Conservation (phyloP, 257 asterid genomes). For the Mentha longifolia region DNA sequence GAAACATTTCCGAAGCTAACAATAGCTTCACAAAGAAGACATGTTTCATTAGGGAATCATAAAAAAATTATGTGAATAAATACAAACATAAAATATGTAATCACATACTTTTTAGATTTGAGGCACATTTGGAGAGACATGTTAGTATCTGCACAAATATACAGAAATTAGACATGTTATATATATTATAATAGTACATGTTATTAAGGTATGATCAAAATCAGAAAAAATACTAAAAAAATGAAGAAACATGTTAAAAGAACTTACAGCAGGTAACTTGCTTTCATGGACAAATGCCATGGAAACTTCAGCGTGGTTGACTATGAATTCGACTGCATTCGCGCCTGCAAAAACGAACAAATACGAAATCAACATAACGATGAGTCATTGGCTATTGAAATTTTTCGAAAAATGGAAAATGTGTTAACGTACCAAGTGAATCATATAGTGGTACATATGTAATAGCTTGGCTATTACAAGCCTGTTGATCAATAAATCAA, state of each 20-base stretch:
- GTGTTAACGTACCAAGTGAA: conserved; percentile 65
- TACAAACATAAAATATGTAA: not conserved
- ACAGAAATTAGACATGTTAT: conserved; percentile 2
- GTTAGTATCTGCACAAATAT: conserved; percentile 69
- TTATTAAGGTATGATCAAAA: not conserved
- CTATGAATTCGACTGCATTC: conserved; percentile 91
- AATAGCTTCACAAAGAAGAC: conserved; percentile 57
- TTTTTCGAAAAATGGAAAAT: not conserved
- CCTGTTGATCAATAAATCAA: conserved; percentile 52
- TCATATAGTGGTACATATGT: conserved; percentile 89
- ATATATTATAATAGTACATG: no score
- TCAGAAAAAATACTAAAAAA: not conserved
- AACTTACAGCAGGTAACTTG: conserved; percentile 68
- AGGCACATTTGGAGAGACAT: conserved; percentile 65
- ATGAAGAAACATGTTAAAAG: conserved; percentile 9
- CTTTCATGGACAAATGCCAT: conserved; percentile 75
- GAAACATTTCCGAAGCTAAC: conserved; percentile 78
- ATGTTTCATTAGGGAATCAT: conserved; percentile 13
- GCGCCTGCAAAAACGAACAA: conserved; percentile 54
- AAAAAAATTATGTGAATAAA: not conserved
- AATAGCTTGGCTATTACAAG: conserved; percentile 80
- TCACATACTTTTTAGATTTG: conserved; percentile 76
- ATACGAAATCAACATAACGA: not conserved
- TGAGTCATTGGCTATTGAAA: not conserved
- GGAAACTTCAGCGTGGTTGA: conserved; percentile 91